Conservation (phyloP, 2,329 filamentous ascomycete genomes). For the Aaosphaeria pasadenensis region DNA sequence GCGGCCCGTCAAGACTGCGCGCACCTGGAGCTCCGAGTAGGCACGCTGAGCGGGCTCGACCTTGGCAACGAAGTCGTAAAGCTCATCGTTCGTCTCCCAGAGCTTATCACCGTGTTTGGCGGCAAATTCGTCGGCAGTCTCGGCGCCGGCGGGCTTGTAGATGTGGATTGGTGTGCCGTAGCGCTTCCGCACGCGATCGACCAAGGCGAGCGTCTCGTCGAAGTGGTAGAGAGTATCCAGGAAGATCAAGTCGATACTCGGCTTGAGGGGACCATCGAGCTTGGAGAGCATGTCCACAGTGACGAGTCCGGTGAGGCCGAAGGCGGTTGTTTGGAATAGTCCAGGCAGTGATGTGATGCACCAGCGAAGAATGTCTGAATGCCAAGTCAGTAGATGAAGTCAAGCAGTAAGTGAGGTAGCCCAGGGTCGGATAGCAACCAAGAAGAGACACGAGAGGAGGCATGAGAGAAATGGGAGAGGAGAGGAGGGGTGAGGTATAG, state of each 20-base stretch:
- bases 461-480: neutral
- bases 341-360: constrained; percentile 86
- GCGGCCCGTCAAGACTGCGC: constrained; percentile 88
- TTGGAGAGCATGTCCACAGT: constrained; percentile 69
- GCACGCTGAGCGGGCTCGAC: constrained; percentile 93
- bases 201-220: constrained; percentile 48
- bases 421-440: too few relatives aligned
- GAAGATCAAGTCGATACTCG: constrained; percentile 52
- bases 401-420: neutral
- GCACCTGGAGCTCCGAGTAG: constrained; percentile 81
- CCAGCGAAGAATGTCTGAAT: constrained; percentile 80
- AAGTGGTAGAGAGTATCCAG: constrained; percentile 56
- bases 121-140: constrained; percentile 75
- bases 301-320: constrained; percentile 51
- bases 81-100: constrained; percentile 81
- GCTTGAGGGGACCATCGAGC: constrained; percentile 60
- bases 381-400: constrained; percentile 18
- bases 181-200: constrained; percentile 66
- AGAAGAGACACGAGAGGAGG: too few relatives aligned
- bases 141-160: constrained; percentile 78
- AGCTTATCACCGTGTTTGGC: constrained; percentile 75
- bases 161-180: constrained; percentile 83
- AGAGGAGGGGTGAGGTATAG: constrained; percentile 5
- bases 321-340: constrained; percentile 61
- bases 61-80: constrained; percentile 97